phyloP scores from a whole-genome alignment of 345 rosid genomes.

The Hibiscus trionum region DNA sequence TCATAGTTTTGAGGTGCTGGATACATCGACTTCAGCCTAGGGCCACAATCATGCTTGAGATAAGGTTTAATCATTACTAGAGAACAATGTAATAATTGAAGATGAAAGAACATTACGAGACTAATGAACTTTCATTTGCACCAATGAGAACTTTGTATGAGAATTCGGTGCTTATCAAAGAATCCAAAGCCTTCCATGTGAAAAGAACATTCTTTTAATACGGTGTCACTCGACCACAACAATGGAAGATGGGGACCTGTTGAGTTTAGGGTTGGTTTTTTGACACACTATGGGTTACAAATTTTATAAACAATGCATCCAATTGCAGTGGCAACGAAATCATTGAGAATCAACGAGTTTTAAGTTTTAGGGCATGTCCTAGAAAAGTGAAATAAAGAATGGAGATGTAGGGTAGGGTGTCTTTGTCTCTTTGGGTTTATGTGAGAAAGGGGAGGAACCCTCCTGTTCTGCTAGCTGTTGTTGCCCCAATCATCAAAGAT shows the following conservation, averaged over 20 bases:
- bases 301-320: not conserved
- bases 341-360: not conserved
- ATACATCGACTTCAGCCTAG: not conserved
- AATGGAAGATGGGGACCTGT: conserved; percentile 16
- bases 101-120: not conserved
- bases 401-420: conserved; percentile 7
- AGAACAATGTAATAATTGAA: not conserved
- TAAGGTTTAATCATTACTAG: not conserved
- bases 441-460: not conserved
- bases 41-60: not conserved
- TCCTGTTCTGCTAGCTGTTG: conserved; percentile 11
- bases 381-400: not conserved
- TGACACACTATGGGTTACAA: not conserved
- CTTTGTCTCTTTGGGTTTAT: conserved; percentile 14
- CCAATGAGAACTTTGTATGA: conserved; percentile 2
- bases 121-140: not conserved
- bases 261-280: conserved; percentile 8
- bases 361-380: not conserved
- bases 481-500: not conserved
- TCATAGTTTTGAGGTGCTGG: conserved; percentile 12
- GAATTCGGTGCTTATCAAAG: conserved; percentile 5
- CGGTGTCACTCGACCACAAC: conserved; percentile 7
- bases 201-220: conserved; percentile 24
- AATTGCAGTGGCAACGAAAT: not conserved
- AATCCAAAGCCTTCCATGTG: conserved; percentile 24